Evolutionary conservation across 2,329 filamentous ascomycete genomes (phyloP), one percentile per base, ranked within the genome.

Genomic region (Macrophomina phaseolina): DNA sequence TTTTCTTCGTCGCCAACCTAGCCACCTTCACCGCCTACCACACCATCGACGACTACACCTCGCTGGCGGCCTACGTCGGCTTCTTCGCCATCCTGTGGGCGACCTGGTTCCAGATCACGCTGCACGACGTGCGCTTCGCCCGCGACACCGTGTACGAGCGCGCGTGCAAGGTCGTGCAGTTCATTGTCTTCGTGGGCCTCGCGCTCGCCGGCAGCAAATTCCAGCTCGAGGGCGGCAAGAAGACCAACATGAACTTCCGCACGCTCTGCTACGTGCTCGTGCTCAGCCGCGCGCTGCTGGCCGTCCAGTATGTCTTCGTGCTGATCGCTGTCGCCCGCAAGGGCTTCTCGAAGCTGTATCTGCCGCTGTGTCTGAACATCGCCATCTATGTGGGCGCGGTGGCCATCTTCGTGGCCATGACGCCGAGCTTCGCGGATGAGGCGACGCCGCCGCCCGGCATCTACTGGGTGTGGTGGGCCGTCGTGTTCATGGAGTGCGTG

Each of bases 401-500:
- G 38, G 71, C 66, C n/a, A 70, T 69, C 9, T 78, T 79, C 64
- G 73, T 66, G 34, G 75, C 68, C 7, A 78, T 78, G 76, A 77
- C 73, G 12, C 74, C 75, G 11, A 73, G 72, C 3, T 79, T 78
- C 68, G 67, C 62, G n/a, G 67, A 69, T n/a, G 66, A 68, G 4
- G 66, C 68, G 4, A 58, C 66, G 14, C 52, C 65, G 11, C 68
- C 71, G 28, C 60, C 66, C 8, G 64, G 70, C 7, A 68, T 79
- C 7, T 79, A 77, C 64, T 68, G 76, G 18, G 70, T 78, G 7
- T 79, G 77, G 76, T 79, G 77, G 56, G 70, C 73, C 36, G 74
- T 88, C 14, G 83, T 85, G 68, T 76, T 79, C 2, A 61, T 84
- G 7, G 89, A 91, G 76, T 82, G 84, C 18, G 70, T 84, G 18